These are phyloP conservation scores for Lactarius evosmus DNA, from an alignment of 768 basidiomycete genomes.

Conservation along the genomic window DNA sequence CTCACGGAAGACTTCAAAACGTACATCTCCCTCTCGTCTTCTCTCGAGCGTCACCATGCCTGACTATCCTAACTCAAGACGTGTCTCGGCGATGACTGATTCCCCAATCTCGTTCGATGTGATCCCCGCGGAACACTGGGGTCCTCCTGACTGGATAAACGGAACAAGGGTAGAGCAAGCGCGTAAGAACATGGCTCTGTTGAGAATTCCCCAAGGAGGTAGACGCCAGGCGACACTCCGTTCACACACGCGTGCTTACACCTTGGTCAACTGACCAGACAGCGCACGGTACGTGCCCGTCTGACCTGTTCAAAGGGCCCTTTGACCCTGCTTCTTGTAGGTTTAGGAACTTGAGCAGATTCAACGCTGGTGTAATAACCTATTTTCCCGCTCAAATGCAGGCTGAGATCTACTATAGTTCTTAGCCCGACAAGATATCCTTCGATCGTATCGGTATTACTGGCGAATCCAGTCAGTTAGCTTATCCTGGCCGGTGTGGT, in stretches of 20 bases:
- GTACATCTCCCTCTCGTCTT: conserved; percentile 29
- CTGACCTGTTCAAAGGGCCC: neutral
- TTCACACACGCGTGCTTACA: neutral
- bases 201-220: conserved; percentile 54
- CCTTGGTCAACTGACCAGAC: conserved; percentile 37
- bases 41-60: conserved; percentile 16
- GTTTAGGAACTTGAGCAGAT: conserved; percentile 93
- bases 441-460: conserved; percentile 38
- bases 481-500: neutral
- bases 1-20: conserved; percentile 54
- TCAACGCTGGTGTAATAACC: conserved; percentile 75
- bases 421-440: conserved; percentile 50
- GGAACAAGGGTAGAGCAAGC: conserved; percentile 47
- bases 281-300: neutral
- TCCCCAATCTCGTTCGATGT: conserved; percentile 64
- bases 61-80: conserved; percentile 38
- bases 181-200: conserved; percentile 50
- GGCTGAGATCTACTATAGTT: conserved; percentile 35
- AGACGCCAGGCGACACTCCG: conserved; percentile 5
- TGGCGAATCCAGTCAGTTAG: conserved; percentile 50
- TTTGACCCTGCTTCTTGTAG: conserved; percentile 34
- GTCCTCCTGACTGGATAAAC: conserved; percentile 68
- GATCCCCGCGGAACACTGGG: conserved; percentile 76
- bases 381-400: neutral
- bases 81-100: conserved; percentile 55